These are phyloP conservation scores for Boletus insuetus DNA, from an alignment of 768 basidiomycete genomes.

Conservation along the genomic window DNA sequence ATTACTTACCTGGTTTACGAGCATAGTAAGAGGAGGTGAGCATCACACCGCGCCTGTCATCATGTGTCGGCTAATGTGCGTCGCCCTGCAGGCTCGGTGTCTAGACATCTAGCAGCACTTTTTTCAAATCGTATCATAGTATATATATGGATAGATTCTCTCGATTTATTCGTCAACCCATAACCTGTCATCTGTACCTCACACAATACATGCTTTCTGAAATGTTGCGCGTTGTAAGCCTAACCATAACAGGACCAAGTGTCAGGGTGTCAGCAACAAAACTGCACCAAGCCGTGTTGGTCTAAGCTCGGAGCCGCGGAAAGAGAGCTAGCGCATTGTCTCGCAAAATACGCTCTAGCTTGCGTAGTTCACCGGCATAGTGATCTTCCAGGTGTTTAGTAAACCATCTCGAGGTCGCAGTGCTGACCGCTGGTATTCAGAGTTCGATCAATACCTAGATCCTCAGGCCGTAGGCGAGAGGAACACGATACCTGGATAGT, in stretches of 20 bases:
- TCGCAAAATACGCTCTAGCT: slow-evolving; percentile 43
- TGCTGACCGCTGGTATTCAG: slow-evolving; percentile 50
- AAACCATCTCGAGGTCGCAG: slow-evolving; percentile 58
- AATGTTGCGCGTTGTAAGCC: slow-evolving; percentile 10
- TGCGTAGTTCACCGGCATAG: slow-evolving; percentile 39
- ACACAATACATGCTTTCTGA: slow-evolving; percentile 21
- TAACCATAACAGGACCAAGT: not conserved
- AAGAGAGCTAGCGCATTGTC: slow-evolving; percentile 55
- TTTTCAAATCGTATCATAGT: slow-evolving; percentile 3
- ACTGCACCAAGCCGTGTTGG: not conserved
- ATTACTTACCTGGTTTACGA: slow-evolving; percentile 97
- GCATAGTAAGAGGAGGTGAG: slow-evolving; percentile 75
- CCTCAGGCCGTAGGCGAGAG: not conserved
- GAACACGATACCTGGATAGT: slow-evolving; percentile 62
- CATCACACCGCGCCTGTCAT: slow-evolving; percentile 1
- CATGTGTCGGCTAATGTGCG: slow-evolving; percentile 2
- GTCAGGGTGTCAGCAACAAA: not conserved
- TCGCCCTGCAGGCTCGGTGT: slow-evolving; percentile 54
- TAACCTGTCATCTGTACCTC: slow-evolving; percentile 28
- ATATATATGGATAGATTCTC: slow-evolving; percentile 26
- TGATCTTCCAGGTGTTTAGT: slow-evolving; percentile 50
- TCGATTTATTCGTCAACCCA: slow-evolving; percentile 22
- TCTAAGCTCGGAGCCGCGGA: slow-evolving; percentile 30
- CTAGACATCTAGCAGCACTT: slow-evolving; percentile 31
- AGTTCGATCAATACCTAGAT: not conserved